These are phyloP conservation scores for Cordyceps cateniannulata DNA, from an alignment of 2,329 filamentous ascomycete genomes.

Conservation along the genomic window DNA sequence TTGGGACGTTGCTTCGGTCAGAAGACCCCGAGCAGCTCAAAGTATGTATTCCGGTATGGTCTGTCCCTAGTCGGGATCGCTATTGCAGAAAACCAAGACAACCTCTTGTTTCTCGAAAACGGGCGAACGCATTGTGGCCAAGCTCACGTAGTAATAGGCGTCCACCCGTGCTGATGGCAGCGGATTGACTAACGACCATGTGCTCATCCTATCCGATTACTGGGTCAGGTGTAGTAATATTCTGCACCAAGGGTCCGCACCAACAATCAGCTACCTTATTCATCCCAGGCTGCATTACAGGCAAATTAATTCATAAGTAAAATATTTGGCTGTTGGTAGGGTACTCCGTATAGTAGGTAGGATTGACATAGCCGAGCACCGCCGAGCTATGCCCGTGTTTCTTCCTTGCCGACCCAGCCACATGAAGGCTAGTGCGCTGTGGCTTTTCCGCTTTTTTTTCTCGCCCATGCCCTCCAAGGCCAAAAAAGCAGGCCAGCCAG, in stretches of 20 bases:
- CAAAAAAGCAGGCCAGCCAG: background rate
- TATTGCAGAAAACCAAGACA: too few relatives aligned
- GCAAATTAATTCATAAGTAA: too few relatives aligned
- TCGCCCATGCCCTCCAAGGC: background rate
- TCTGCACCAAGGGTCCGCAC: background rate
- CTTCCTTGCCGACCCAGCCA: background rate
- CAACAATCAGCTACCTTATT: background rate
- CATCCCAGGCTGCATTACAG: too few relatives aligned
- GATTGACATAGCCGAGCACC: conserved; percentile 5
- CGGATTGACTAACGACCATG: background rate
- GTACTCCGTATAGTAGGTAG: background rate
- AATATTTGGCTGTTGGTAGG: too few relatives aligned
- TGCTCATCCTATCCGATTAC: background rate
- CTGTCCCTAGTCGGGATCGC: too few relatives aligned
- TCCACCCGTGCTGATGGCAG: background rate
- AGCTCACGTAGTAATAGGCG: background rate
- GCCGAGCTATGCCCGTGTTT: conserved; percentile 8
- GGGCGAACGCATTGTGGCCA: background rate
- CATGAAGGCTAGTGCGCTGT: conserved; percentile 5
- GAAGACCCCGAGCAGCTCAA: too few relatives aligned
- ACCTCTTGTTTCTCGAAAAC: too few relatives aligned
- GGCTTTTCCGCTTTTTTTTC: conserved; percentile 7
- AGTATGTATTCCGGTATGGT: too few relatives aligned
- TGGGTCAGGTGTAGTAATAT: conserved; percentile 7
- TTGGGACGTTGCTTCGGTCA: too few relatives aligned